These are phyloP conservation scores for Phytopythium delawarense DNA, from an alignment of 352 stramenopile genomes.

Conservation along the genomic window DNA sequence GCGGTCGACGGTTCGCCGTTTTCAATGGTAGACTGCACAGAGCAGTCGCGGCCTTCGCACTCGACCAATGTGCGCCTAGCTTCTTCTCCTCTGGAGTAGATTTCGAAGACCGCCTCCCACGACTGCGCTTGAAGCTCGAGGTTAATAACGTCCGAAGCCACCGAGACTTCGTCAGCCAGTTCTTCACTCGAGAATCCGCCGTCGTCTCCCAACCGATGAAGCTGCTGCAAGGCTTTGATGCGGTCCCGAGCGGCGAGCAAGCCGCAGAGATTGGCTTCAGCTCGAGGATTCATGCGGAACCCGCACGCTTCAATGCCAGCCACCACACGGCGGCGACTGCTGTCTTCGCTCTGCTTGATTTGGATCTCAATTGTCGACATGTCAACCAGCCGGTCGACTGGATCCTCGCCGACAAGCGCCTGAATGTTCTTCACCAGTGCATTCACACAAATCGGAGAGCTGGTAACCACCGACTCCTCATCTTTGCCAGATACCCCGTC, in stretches of 20 bases:
- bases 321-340: not conserved
- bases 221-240: slow-evolving; percentile 4
- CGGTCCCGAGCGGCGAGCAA: not conserved
- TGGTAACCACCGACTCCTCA: not conserved
- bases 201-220: not conserved
- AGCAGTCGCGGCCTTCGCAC: not conserved
- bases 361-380: not conserved
- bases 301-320: not conserved
- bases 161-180: too few relatives aligned
- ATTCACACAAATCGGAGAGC: not conserved
- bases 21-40: not conserved
- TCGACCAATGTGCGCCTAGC: not conserved
- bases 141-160: not conserved
- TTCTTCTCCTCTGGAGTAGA: not conserved
- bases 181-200: not conserved
- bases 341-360: not conserved
- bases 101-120: not conserved
- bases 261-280: slow-evolving; percentile 3
- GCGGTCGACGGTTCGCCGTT: not conserved
- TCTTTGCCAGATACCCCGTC: not conserved
- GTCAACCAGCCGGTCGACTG: not conserved
- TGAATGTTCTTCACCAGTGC: not conserved
- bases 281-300: not conserved
- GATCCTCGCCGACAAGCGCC: not conserved
- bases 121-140: slow-evolving; percentile 2